Percentiles rank a stretch among this genome's conserved stretches.
phyloP scores from a whole-genome alignment of 2,329 filamentous ascomycete species.

The Alternaria infectoria region DNA sequence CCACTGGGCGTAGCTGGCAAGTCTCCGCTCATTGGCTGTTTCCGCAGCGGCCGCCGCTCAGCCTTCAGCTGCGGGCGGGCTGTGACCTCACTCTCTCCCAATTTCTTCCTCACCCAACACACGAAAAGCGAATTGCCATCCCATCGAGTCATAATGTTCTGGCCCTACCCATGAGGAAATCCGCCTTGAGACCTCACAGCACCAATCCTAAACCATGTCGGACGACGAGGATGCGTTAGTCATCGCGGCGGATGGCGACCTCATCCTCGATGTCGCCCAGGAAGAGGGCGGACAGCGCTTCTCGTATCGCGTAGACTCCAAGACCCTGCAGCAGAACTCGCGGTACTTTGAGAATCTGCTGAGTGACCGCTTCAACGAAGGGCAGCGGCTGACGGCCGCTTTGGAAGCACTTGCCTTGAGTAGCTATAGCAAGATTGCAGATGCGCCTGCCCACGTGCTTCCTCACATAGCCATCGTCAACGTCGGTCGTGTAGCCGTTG shows the following conservation, averaged over 20 bases:
- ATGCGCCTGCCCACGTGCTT: slow-evolving; percentile 60
- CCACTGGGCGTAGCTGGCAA: slow-evolving; percentile 2
- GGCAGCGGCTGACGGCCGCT: slow-evolving; percentile 59
- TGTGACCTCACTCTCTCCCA: slow-evolving; percentile 13
- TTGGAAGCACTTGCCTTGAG: slow-evolving; percentile 59
- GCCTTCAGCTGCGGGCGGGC: slow-evolving; percentile 6
- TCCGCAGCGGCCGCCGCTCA: not conserved
- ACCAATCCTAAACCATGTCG: slow-evolving; percentile 24
- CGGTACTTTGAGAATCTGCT: slow-evolving; percentile 74
- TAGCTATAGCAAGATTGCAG: slow-evolving; percentile 55
- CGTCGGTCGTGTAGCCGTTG: slow-evolving; percentile 73
- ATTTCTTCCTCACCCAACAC: slow-evolving; percentile 1
- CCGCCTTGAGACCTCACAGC: slow-evolving; percentile 15
- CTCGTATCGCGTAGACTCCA: slow-evolving; percentile 67
- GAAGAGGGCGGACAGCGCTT: slow-evolving; percentile 63
- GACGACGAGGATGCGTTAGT: slow-evolving; percentile 51
- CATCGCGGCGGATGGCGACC: slow-evolving; percentile 65
- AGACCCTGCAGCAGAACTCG: slow-evolving; percentile 65
- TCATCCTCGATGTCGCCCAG: slow-evolving; percentile 71
- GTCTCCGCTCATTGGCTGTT: slow-evolving; percentile 4
- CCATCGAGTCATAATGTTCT: slow-evolving; percentile 51
- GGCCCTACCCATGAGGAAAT: slow-evolving; percentile 57
- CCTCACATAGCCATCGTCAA: slow-evolving; percentile 70
- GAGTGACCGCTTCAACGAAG: slow-evolving; percentile 69
- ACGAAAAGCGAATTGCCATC: slow-evolving; percentile 18